Evolutionary conservation across 495 filamentous ascomycete species (phyloP).

Genomic region (Penicillium argentinense): DNA sequence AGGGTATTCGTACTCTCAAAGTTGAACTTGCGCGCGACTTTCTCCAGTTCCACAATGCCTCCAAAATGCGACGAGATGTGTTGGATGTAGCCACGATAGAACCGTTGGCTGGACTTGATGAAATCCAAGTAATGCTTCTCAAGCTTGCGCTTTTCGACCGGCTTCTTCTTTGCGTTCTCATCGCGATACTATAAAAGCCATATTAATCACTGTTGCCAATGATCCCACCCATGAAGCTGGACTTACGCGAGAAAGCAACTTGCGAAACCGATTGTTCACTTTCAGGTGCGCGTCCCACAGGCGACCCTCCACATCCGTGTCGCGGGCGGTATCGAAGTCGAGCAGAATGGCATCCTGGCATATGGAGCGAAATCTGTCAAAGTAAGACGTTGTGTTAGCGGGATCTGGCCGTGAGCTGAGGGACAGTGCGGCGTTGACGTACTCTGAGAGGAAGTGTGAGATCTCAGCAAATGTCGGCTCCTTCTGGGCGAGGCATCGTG

Average conservation of each 20-base stretch:
- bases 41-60: conserved; percentile 69
- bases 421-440: conserved; percentile 27
- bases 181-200: conserved; percentile 47
- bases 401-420: conserved; percentile 1
- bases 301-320: conserved; percentile 60
- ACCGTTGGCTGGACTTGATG: conserved; percentile 80
- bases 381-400: conserved; percentile 15
- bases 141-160: conserved; percentile 75
- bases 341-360: conserved; percentile 71
- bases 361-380: conserved; percentile 63
- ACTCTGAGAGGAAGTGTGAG: conserved; percentile 59
- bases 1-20: conserved; percentile 48
- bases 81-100: conserved; percentile 84
- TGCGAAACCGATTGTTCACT: conserved; percentile 75
- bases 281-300: conserved; percentile 80
- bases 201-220: conserved; percentile 24
- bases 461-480: conserved; percentile 57
- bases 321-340: conserved; percentile 68
- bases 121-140: conserved; percentile 78
- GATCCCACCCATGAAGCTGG: conserved; percentile 5
- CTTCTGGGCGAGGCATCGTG: conserved; percentile 51
- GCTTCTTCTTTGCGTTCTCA: conserved; percentile 58
- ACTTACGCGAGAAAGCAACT: conserved; percentile 53
- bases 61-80: conserved; percentile 69
- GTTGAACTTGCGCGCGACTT: conserved; percentile 67